phyloP scores from a whole-genome alignment of 2,329 filamentous ascomycete genomes.

The Fusarium sp. region DNA sequence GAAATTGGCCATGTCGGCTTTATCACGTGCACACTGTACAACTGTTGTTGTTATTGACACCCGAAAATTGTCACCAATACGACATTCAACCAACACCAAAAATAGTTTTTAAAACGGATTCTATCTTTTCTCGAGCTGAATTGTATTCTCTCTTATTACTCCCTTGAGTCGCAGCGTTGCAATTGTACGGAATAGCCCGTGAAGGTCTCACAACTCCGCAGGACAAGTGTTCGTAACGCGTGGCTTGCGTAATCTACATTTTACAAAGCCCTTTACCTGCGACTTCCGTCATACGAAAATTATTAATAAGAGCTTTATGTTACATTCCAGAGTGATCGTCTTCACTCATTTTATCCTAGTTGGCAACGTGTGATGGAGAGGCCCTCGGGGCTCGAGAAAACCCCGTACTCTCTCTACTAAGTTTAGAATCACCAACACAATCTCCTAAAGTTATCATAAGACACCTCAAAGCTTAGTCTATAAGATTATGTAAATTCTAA shows the following conservation, averaged over 20 bases:
- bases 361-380: neutral
- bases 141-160: neutral
- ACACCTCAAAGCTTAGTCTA: no score
- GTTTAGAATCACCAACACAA: no score
- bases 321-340: neutral
- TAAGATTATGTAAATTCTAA: no score
- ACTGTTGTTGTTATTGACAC: conserved; percentile 16
- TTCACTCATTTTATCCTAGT: no score
- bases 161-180: neutral
- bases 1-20: conserved; percentile 27
- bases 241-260: conserved; percentile 33
- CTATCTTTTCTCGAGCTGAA: neutral
- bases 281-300: neutral
- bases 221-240: conserved; percentile 31
- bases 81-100: neutral
- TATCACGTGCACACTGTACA: conserved; percentile 34
- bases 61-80: conserved; percentile 15
- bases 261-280: neutral
- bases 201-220: conserved; percentile 7
- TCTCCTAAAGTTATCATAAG: no score
- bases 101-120: neutral
- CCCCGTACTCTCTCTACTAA: no score
- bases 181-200: neutral
- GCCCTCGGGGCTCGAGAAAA: no score
- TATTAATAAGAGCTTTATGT: neutral